phyloP scores from a whole-genome alignment of 441 rosid species.

The Syzygium malaccense region DNA sequence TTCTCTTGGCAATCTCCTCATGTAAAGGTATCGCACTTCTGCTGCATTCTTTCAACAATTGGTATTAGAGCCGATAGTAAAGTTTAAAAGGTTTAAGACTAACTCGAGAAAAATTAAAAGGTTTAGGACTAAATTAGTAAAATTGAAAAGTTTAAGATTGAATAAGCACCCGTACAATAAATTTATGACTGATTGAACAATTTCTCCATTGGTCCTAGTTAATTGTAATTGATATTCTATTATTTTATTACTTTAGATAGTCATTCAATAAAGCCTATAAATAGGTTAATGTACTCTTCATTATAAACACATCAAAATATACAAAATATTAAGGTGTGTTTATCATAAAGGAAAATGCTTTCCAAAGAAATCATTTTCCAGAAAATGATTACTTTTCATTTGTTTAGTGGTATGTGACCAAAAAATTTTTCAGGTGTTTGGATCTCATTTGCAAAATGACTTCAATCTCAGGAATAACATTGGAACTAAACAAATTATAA shows the following conservation, averaged over 20 bases:
- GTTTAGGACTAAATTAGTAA: neutral
- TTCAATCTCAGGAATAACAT: neutral
- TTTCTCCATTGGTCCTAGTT: neutral
- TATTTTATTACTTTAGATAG: neutral
- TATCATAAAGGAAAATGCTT: neutral
- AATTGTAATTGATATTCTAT: neutral
- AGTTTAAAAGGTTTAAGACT: neutral
- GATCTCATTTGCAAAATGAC: neutral
- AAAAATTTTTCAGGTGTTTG: neutral
- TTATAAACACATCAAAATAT: neutral
- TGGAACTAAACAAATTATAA: neutral
- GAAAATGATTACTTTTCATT: neutral
- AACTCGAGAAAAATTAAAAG: neutral
- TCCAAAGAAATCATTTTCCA: neutral
- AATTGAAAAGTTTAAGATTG: neutral
- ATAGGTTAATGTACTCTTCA: neutral
- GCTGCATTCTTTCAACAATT: accelerated
- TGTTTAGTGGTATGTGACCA: neutral
- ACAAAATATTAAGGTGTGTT: neutral
- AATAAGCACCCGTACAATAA: neutral
- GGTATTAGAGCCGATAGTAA: neutral
- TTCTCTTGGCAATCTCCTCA: neutral
- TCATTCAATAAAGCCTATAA: neutral
- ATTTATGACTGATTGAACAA: neutral
- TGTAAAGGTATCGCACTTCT: neutral